phyloP scores from a whole-genome alignment of 352 stramenopile species.

The Globisporangium cylindrosporum region DNA sequence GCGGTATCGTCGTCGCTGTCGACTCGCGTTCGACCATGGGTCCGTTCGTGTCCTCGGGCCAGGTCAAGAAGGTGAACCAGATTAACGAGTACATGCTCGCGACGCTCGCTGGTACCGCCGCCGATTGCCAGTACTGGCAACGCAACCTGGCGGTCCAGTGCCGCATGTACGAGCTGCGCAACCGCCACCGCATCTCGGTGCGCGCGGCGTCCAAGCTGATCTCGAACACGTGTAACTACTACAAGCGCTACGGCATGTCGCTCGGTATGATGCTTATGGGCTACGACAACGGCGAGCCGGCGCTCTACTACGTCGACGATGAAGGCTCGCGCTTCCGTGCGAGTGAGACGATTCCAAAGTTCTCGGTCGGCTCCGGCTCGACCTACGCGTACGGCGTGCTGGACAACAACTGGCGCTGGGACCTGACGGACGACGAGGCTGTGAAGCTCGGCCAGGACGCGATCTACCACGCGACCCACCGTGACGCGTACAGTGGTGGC shows the following conservation, averaged over 20 bases:
- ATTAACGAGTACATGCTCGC: conserved; percentile 99
- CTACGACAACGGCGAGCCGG: conserved; percentile 97
- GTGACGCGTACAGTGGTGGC: conserved; percentile 98
- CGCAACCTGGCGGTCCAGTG: conserved; percentile 96
- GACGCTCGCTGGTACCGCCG: conserved; percentile 98
- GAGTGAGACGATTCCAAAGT: conserved; percentile 93
- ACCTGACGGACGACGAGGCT: conserved; percentile 98
- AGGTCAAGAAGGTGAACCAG: conserved; percentile 99
- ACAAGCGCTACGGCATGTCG: conserved; percentile 92
- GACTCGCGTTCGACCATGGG: conserved; percentile 99
- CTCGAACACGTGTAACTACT: conserved; percentile 98
- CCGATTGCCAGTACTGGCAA: conserved; percentile 99
- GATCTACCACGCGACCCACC: conserved; percentile 99
- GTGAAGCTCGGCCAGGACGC: conserved; percentile 98
- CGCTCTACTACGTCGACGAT: conserved; percentile 99
- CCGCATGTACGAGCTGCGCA: conserved; percentile 98
- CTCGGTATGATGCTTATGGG: conserved; percentile 99
- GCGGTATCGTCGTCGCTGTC: conserved; percentile 97
- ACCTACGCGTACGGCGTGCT: conserved; percentile 99
- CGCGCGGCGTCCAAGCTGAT: conserved; percentile 98
- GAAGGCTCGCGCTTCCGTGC: conserved; percentile 98
- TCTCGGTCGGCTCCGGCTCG: conserved; percentile 98
- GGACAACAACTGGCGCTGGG: conserved; percentile 95
- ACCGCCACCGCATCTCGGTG: conserved; percentile 99
- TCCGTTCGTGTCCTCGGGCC: conserved; percentile 97